A percentile compares a stretch with the other conserved stretches of the same genome.
phyloP scores from a whole-genome alignment of 805 yeast genomes.

The Ascoidea rubescens region DNA sequence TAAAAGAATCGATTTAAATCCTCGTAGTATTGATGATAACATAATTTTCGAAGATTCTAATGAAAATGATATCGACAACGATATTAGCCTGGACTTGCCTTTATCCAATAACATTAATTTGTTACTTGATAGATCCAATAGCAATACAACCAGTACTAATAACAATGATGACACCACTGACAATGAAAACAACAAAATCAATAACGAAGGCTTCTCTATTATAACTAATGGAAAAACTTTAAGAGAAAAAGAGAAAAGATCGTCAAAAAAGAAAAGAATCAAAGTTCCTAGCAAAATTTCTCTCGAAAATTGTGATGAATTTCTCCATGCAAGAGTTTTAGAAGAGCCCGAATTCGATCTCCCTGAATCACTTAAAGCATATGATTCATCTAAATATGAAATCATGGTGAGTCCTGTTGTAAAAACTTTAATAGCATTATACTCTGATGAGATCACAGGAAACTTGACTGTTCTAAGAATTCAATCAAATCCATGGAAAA shows the following conservation, averaged over 20 bases:
- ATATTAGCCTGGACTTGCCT: too few species aligned
- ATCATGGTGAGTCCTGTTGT: background rate
- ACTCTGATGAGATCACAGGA: slow-evolving; percentile 18
- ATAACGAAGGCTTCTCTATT: background rate
- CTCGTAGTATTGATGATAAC: background rate
- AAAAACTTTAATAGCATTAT: background rate
- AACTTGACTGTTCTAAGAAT: slow-evolving; percentile 50
- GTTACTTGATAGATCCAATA: too few species aligned
- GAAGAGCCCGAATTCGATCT: background rate
- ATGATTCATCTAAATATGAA: background rate
- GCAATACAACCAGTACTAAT: background rate
- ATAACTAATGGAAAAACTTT: too few species aligned
- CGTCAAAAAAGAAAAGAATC: slow-evolving; percentile 5
- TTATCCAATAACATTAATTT: too few species aligned
- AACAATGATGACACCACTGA: background rate
- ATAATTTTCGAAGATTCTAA: background rate
- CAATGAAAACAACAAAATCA: background rate
- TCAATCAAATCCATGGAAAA: slow-evolving; percentile 78
- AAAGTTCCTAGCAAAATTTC: slow-evolving; percentile 5
- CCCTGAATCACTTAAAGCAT: background rate
- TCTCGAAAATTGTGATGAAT: slow-evolving; percentile 20
- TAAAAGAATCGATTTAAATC: too few species aligned
- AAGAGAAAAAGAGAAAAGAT: background rate
- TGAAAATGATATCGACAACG: background rate
- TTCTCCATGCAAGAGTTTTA: background rate